Evolutionary conservation across 768 basidiomycete species (phyloP).

Genomic region (Bullera alba): DNA sequence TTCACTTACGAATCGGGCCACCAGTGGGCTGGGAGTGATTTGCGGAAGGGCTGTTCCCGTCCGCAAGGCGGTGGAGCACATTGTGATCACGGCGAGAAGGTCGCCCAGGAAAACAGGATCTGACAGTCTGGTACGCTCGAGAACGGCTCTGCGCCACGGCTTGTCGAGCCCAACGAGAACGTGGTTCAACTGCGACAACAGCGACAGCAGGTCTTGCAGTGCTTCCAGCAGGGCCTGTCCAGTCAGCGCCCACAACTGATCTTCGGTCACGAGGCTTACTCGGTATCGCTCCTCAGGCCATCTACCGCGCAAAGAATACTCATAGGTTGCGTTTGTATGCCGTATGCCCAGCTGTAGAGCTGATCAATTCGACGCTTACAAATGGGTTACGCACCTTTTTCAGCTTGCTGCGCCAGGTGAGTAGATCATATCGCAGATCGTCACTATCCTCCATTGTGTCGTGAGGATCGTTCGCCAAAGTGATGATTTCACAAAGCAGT

Average conservation of each 20-base stretch:
- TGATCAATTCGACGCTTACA: conserved; percentile 41
- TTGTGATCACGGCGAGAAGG: conserved; percentile 73
- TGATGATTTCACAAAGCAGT: conserved; percentile 69
- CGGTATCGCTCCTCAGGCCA: conserved; percentile 76
- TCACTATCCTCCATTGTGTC: conserved; percentile 51
- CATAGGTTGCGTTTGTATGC: conserved; percentile 18
- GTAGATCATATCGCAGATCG: conserved; percentile 58
- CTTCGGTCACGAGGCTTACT: not conserved
- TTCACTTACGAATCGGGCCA: conserved; percentile 34
- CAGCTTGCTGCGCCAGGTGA: conserved; percentile 69
- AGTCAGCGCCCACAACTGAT: not conserved
- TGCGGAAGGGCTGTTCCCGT: conserved; percentile 72
- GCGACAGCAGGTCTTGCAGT: conserved; percentile 59
- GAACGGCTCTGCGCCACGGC: conserved; percentile 68
- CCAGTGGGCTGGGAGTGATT: conserved; percentile 68
- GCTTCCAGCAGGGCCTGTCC: conserved; percentile 24
- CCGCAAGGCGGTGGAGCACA: conserved; percentile 69
- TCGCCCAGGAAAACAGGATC: conserved; percentile 80
- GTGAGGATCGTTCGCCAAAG: conserved; percentile 58
- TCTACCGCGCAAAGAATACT: conserved; percentile 67
- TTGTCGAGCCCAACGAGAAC: conserved; percentile 66
- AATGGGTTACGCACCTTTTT: conserved; percentile 56
- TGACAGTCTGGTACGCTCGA: conserved; percentile 64
- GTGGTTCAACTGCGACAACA: conserved; percentile 67
- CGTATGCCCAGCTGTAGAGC: conserved; percentile 13